phyloP scores from a whole-genome alignment of 2,329 filamentous ascomycete genomes.

The Penicillium sp. region DNA sequence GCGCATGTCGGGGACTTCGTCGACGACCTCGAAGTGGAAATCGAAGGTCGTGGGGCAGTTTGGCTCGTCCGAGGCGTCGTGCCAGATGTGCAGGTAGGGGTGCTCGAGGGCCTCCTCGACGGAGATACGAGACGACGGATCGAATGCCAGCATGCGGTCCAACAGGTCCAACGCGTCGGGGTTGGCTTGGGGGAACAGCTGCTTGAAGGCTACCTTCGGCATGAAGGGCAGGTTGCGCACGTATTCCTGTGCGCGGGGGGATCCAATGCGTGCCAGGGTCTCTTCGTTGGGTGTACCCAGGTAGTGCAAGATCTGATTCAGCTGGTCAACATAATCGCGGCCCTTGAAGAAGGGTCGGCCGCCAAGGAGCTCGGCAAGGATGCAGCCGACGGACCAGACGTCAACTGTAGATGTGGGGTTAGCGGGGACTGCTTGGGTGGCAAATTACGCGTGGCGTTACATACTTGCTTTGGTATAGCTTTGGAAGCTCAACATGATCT shows the following conservation, averaged over 20 bases:
- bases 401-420: constrained; percentile 64
- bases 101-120: constrained; percentile 96
- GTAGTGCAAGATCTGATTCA: constrained; percentile 98
- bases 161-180: constrained; percentile 92
- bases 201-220: constrained; percentile 86
- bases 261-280: constrained; percentile 89
- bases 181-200: constrained; percentile 90
- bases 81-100: constrained; percentile 96
- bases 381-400: constrained; percentile 98
- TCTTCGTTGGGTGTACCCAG: constrained; percentile 95
- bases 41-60: constrained; percentile 92
- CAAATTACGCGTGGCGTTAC: constrained; percentile 45
- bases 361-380: constrained; percentile 91
- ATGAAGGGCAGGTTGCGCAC: constrained; percentile 94
- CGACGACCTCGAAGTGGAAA: constrained; percentile 97
- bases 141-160: constrained; percentile 96
- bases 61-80: constrained; percentile 94
- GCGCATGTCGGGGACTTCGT: constrained; percentile 93
- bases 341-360: constrained; percentile 99
- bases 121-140: constrained; percentile 86
- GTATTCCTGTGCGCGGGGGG: constrained; percentile 94
- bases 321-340: constrained; percentile 97
- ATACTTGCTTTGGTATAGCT: constrained; percentile 99
- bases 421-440: background rate
- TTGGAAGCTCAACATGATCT: constrained; percentile 99